Base-by-base conservation (phyloP, 2,329 filamentous ascomycete genomes). In the Cadophora luteo-olivacea region DNA sequence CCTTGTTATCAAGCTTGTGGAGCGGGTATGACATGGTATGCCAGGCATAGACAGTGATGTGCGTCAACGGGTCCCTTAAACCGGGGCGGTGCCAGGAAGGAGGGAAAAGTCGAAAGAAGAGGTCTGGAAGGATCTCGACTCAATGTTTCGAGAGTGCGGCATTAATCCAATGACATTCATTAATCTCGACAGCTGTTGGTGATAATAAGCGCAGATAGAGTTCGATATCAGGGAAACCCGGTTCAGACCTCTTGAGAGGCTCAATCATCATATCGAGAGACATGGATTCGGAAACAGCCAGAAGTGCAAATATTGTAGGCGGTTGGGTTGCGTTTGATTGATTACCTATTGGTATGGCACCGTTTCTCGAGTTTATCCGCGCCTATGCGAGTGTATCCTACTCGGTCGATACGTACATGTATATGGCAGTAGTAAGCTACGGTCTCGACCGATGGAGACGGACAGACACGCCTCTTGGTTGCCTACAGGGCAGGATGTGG, bases 261-360 rank as follows among this genome's bases (percentile, higher is more conserved):
- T 55, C 52, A 55, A 55, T 11, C 19, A 49, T 49, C n/a, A 49
- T 19, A 49, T 8, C 19, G 12, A 33, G 29, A 33, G 12, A 33
- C 52, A 55, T 32, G 52, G 52, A 55, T 55, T 33, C 29, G 5
- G 12, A 45, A 55, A 55, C 52, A 55, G 52, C 52, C 52, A 55
- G 52, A 55, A 55, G 52, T 55, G 52, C 52, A 55, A 55, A 33
- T 55, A 55, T 55, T 55, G 52, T 25, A 55, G 36, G 52, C 5
- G 3, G 2, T 12, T 49, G n/a, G 45, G 22, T 49, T 49, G n/a
- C 19, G 19, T 12, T 49, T 49, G 45, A 49, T 49, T 49, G n/a
- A 45, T 45, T 45, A 45, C 16, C 16, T 29, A 29, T 5, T 29
- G 29, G 29, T 5, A 29, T n/a, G n/a, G n/a, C n/a, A n/a, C n/a